Evolutionary conservation across 352 stramenopile species (phyloP).

Genomic region (Phytophthora citrophthora): DNA sequence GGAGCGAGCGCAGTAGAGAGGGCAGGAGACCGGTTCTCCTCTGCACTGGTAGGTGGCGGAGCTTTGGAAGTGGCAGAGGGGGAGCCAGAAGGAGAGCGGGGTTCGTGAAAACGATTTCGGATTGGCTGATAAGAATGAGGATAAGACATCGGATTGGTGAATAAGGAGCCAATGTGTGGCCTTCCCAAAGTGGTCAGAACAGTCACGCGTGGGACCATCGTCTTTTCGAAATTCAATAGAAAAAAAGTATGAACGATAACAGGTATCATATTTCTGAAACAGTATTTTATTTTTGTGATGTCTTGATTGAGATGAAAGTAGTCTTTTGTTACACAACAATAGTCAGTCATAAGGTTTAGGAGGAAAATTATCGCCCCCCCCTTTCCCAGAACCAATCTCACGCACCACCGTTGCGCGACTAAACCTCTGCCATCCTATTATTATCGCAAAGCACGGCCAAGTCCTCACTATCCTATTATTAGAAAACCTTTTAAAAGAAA

Average conservation of each 20-base stretch:
- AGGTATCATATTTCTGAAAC: no score
- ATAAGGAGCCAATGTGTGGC: background rate
- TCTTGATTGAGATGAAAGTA: no score
- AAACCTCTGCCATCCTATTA: background rate
- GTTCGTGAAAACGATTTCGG: background rate
- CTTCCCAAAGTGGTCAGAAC: constrained; percentile 3
- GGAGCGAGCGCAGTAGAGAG: background rate
- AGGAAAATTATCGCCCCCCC: background rate
- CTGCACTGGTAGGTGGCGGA: constrained; percentile 8
- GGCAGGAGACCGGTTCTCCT: constrained; percentile 9
- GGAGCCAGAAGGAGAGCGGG: constrained; percentile 11
- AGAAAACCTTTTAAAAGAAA: background rate
- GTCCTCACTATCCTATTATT: background rate
- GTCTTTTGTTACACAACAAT: background rate
- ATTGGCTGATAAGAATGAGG: constrained; percentile 2
- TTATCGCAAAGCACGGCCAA: background rate
- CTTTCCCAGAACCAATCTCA: constrained; percentile 7
- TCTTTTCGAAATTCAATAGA: background rate
- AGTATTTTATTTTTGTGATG: no score
- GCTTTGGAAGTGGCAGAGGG: constrained; percentile 25
- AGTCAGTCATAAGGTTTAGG: background rate
- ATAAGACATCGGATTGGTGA: background rate
- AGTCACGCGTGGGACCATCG: constrained; percentile 8
- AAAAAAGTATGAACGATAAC: no score
- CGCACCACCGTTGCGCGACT: constrained; percentile 5